These are phyloP conservation scores for Colletotrichum chlorophyti DNA, from an alignment of 2,329 filamentous ascomycete genomes.

Conservation along the genomic window DNA sequence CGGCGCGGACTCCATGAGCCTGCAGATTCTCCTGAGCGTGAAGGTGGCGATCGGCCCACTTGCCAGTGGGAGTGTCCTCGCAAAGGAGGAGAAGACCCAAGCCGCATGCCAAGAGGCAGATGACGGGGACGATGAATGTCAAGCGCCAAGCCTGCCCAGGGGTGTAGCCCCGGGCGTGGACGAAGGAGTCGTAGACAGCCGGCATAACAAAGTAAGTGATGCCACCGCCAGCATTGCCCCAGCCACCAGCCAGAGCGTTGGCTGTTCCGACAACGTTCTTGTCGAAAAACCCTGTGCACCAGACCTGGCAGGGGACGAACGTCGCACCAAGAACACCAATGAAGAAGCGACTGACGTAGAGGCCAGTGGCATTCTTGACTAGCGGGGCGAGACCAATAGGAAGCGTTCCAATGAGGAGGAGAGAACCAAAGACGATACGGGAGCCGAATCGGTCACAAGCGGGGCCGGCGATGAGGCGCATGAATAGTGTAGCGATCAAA, in stretches of 20 bases:
- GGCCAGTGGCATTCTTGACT: conserved; percentile 66
- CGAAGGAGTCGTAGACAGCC: conserved; percentile 81
- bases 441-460: conserved; percentile 87
- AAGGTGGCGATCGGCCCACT: conserved; percentile 76
- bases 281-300: conserved; percentile 92
- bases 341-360: conserved; percentile 81
- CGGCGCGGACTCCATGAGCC: conserved; percentile 52
- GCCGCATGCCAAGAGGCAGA: conserved; percentile 73
- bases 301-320: conserved; percentile 89
- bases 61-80: conserved; percentile 82
- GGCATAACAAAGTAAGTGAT: conserved; percentile 96
- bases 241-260: conserved; percentile 83
- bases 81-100: conserved; percentile 75
- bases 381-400: conserved; percentile 84
- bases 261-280: conserved; percentile 90
- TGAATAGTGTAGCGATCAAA: conserved; percentile 74
- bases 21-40: conserved; percentile 61
- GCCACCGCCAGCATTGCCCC: conserved; percentile 87
- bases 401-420: conserved; percentile 79
- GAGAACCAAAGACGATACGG: conserved; percentile 78
- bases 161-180: conserved; percentile 62
- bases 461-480: conserved; percentile 80
- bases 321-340: conserved; percentile 79
- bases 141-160: conserved; percentile 81
- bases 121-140: conserved; percentile 82